phyloP scores from a whole-genome alignment of 1,284 basidiomycete species.

The Ceratobasidium sp. region DNA sequence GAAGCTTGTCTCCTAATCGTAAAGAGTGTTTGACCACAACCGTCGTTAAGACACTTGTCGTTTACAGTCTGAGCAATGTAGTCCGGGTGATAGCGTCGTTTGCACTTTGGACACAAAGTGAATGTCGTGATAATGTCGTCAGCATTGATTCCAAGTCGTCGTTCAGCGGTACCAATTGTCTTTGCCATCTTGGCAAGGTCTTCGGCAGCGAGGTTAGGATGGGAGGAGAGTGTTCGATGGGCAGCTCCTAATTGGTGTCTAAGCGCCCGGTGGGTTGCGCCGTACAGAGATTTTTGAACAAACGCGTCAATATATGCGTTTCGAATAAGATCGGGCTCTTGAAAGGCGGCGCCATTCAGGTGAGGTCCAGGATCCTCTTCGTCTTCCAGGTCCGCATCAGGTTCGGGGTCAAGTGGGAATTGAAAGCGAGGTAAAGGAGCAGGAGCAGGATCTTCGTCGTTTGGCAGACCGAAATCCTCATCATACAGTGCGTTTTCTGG shows the following conservation, averaged over 20 bases:
- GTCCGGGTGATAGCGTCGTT: conserved; percentile 4
- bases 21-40: neutral
- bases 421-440: neutral
- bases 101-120: conserved; percentile 24
- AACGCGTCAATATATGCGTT: conserved; percentile 20
- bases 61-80: neutral
- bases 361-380: neutral
- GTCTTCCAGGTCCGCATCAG: neutral
- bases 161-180: conserved; percentile 11
- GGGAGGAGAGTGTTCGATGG: neutral
- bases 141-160: neutral
- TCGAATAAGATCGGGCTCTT: neutral
- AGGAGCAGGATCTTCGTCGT: neutral
- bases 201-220: neutral
- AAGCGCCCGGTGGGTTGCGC: neutral
- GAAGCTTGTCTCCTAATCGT: neutral
- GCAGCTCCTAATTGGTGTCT: conserved; percentile 14
- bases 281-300: conserved; percentile 3
- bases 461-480: conserved; percentile 15
- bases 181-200: conserved; percentile 13
- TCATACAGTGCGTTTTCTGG: neutral
- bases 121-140: conserved; percentile 5
- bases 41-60: neutral
- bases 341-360: neutral
- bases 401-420: neutral